Evolutionary conservation across 176 grass and related monocot species (phyloP), one percentile per base, ranked within the genome.

Genomic region (Oryza glaberrima): DNA sequence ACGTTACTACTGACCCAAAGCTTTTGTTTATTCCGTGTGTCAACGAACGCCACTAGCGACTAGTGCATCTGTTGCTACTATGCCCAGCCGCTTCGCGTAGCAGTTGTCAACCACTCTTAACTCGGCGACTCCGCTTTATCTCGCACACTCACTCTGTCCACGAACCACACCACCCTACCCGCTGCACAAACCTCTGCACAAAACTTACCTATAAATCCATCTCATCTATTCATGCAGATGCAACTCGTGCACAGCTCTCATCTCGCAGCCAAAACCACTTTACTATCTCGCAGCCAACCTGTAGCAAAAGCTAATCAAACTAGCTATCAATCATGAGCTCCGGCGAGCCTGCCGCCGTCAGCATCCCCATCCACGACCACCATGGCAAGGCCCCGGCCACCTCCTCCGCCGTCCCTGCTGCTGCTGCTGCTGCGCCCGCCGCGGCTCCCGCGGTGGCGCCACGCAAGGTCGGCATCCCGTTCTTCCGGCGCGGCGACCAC

Each of bases 291-390:
- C 28, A 4, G 11, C 56, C 19, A n/a, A 7, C 20, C n/a, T 63
- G 7, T 58, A n/a, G 17, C 19, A 58, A 19, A 5, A 56, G 52
- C 52, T 56, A 32, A 32, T 32, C 2, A 61, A 61, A 7, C 56
- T 63, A 63, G 19, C 20, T 63, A 87, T 16, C 73, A 14, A 67
- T 44, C 63, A 97, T 94, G 92, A 97, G 76, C 90, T 80, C 87
- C 86, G 88, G 76, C 82, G 92, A 97, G 73, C 71, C 80, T 48
- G 84, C 86, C 36, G 90, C 89, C 13, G 90, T 88, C 66, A 58
- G 54, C 54, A 87, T 97, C 67, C 90, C 87, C 73, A 88, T 94
- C 34, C 71, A 86, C 63, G 80, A 81, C 58, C 84, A 58, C 7
- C 72, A 30, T 11, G 41, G 67, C 22, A 93, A 94, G 81, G 88